phyloP scores from a whole-genome alignment of 805 yeast genomes.

The Lachancea sp. region DNA sequence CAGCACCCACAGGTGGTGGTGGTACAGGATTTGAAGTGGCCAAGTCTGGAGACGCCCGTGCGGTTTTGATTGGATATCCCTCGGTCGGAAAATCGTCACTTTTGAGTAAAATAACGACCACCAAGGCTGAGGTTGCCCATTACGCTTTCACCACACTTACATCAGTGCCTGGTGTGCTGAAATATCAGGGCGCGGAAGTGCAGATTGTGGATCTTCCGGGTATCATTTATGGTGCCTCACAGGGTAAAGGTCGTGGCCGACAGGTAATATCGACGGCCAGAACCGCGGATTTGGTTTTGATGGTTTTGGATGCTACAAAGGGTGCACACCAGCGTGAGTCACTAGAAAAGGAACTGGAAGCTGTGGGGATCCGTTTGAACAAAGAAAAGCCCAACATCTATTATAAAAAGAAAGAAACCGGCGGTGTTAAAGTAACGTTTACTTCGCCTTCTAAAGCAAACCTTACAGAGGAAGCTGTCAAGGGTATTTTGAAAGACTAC shows the following conservation, averaged over 20 bases:
- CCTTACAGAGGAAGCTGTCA: slow-evolving; percentile 73
- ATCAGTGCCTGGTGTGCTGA: slow-evolving; percentile 92
- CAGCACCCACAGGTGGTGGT: slow-evolving; percentile 58
- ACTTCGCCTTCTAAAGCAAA: slow-evolving; percentile 70
- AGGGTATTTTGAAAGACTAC: slow-evolving; percentile 74
- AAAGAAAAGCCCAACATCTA: slow-evolving; percentile 71
- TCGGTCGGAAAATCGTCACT: slow-evolving; percentile 96
- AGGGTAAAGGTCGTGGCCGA: slow-evolving; percentile 95
- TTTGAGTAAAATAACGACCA: slow-evolving; percentile 81
- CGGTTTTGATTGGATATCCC: slow-evolving; percentile 92
- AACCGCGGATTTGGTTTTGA: slow-evolving; percentile 85
- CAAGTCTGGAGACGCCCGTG: slow-evolving; percentile 94
- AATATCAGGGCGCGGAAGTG: slow-evolving; percentile 93
- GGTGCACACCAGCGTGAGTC: slow-evolving; percentile 83
- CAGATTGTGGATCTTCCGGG: slow-evolving; percentile 98
- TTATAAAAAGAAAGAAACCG: slow-evolving; percentile 74
- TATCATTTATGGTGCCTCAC: slow-evolving; percentile 92
- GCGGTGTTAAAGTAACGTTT: slow-evolving; percentile 82
- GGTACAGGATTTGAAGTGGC: slow-evolving; percentile 92
- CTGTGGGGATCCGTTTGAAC: slow-evolving; percentile 88
- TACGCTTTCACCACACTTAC: slow-evolving; percentile 95
- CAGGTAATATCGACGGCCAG: slow-evolving; percentile 96
- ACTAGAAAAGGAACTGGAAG: slow-evolving; percentile 81
- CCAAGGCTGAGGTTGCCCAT: slow-evolving; percentile 90
- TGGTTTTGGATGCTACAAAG: slow-evolving; percentile 95